Evolutionary conservation across 192 early-diverging fungal genomes (phyloP).

Genomic region (Coemansia sp.): DNA sequence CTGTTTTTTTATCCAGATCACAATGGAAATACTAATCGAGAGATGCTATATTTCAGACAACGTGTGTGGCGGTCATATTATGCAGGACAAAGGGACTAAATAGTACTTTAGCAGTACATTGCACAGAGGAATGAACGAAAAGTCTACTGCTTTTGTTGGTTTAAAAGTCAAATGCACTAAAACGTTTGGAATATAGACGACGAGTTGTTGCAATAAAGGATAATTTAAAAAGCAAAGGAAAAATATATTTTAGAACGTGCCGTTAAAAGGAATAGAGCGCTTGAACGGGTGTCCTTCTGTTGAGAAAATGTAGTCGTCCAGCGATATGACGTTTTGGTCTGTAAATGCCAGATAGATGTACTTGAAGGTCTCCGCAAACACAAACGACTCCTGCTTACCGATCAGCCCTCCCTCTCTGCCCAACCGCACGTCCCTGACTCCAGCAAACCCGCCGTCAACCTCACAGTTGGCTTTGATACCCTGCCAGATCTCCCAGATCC

Average conservation of each 20-base stretch:
- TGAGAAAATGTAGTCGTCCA: conserved; percentile 90
- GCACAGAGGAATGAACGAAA: no score
- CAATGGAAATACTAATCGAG: no score
- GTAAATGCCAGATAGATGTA: conserved; percentile 89
- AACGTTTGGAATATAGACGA: no score
- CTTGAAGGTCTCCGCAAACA: conserved; percentile 95
- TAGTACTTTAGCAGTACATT: no score
- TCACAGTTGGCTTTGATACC: conserved; percentile 77
- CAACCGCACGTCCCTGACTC: conserved; percentile 48
- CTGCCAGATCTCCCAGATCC: conserved; percentile 85
- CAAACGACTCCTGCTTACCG: conserved; percentile 66
- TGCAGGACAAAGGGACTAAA: no score
- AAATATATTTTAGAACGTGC: conserved; percentile 29
- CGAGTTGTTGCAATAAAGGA: no score
- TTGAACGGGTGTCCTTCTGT: conserved; percentile 92
- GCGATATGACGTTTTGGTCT: conserved; percentile 61
- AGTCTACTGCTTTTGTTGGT: no score
- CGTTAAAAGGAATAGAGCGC: conserved; percentile 39
- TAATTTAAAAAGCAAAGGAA: neutral
- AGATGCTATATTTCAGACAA: no score
- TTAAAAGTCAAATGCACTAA: no score
- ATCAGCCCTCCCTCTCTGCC: conserved; percentile 35
- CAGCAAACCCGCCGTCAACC: conserved; percentile 67
- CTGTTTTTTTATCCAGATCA: no score
- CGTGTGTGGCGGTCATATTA: no score